phyloP scores from a whole-genome alignment of 495 filamentous ascomycete genomes.

The Echria macrotheca region DNA sequence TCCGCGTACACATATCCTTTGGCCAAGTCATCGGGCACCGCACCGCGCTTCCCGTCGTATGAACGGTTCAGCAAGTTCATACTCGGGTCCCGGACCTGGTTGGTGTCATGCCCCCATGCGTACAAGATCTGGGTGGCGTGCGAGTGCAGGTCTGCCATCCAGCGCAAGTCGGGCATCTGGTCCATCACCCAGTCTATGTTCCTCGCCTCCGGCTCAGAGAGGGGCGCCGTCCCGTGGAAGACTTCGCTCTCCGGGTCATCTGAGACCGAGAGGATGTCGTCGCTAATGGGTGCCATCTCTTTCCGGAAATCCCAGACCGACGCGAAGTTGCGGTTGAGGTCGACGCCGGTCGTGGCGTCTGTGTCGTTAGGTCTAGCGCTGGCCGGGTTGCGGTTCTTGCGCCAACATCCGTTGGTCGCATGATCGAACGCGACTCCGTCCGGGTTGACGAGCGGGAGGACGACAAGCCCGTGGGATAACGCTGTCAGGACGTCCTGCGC shows the following conservation, averaged over 20 bases:
- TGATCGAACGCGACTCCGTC: conserved; percentile 37
- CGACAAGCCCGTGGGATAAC: conserved; percentile 34
- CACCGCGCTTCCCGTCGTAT: conserved; percentile 34
- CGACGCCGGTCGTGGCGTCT: conserved; percentile 24
- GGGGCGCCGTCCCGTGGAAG: conserved; percentile 28
- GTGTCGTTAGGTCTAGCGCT: not conserved
- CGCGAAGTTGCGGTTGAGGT: conserved; percentile 39
- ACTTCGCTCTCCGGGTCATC: conserved; percentile 23
- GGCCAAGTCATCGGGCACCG: conserved; percentile 16
- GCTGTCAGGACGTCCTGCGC: conserved; percentile 32
- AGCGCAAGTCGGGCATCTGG: conserved; percentile 32
- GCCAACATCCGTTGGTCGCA: conserved; percentile 29
- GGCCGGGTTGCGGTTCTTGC: conserved; percentile 36
- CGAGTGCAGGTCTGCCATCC: conserved; percentile 43
- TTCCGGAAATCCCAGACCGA: conserved; percentile 32
- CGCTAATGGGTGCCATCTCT: conserved; percentile 28
- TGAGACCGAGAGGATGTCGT: conserved; percentile 23
- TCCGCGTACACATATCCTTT: conserved; percentile 27
- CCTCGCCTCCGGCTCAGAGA: conserved; percentile 35
- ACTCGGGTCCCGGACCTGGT: conserved; percentile 24
- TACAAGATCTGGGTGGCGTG: conserved; percentile 34
- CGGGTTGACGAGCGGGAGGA: conserved; percentile 35
- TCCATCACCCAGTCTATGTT: conserved; percentile 33
- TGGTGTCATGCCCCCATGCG: conserved; percentile 36
- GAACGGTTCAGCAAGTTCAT: conserved; percentile 34